Base-by-base conservation (phyloP, 2,329 filamentous ascomycete species). In the Cadophora sp. region DNA sequence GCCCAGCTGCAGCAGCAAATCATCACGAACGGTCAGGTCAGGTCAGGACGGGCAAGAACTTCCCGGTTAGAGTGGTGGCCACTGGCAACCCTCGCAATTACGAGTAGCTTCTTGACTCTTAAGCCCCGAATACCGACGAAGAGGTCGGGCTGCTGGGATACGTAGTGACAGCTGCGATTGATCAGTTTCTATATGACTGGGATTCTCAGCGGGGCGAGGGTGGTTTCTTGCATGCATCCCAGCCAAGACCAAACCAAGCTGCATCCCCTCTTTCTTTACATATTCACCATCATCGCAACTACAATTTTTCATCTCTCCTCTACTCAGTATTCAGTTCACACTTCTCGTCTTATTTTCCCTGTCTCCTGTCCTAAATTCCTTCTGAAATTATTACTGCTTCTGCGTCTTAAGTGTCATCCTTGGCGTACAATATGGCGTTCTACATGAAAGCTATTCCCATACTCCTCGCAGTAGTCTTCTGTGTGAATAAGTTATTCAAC, bases 391-490 rank as follows among this genome's bases (percentile, higher is more conserved):
- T 56, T 24, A 5, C 20, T 11, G 13, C 13, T 24, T n/a, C 36
- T 5, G 33, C 36, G 6, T 14, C 11, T 43, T 24, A 16, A 22
- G 13, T 14, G 14, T 58, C 20, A 20, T 36, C 47, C 5, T 43
- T 48, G 24, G 11, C 20, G 24, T 27, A 20, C 53, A 50, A 59
- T 24, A 48, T 65, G 53, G 45, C 22, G 16, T 33, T 30, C 22
- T 45, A 48, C n/a, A 45, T 41, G 41, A 30, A n/a, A 5, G 47
- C 33, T 7, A 9, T 59, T 7, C 53, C 41, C 7, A 36, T 68
- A n/a, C 45, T 66, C 24, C 24, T 69, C 18, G 53, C 58, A 1
- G 8, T 68, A 4, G n/a, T 65, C 14, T 67, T 72, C 16, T 16
- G 70, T 18, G 55, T 65, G 27, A 59, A 47, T 45, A 55, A 50